Percentiles rank a stretch among this genome's conserved stretches.
Conservation (phyloP, 106 monocot genomes). For the Phalaenopsis equestris region DNA sequence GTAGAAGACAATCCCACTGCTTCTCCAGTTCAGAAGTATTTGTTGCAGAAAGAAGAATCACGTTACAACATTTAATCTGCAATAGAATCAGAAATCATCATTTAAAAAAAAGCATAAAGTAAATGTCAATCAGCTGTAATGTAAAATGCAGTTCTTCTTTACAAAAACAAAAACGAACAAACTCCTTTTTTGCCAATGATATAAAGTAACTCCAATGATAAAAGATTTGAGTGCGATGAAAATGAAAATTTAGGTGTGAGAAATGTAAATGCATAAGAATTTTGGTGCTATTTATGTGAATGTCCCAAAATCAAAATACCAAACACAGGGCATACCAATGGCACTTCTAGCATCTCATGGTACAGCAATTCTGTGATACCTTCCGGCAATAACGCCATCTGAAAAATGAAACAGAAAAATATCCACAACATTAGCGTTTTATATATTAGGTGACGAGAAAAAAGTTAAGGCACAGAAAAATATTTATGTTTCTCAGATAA, state of each 20-base stretch:
- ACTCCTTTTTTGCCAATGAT: background rate
- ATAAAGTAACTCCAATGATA: background rate
- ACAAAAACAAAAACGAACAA: background rate
- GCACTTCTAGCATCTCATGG: constrained; percentile 64
- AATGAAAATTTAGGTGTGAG: background rate
- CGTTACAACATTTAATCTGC: constrained; percentile 72
- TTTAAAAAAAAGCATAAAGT: background rate
- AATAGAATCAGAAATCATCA: constrained; percentile 4
- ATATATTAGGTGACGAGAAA: background rate
- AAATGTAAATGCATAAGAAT: no score
- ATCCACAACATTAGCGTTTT: background rate
- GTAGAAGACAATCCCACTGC: constrained; percentile 58
- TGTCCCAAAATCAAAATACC: background rate
- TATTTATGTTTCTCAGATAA: background rate
- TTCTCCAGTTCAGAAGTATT: constrained; percentile 49
- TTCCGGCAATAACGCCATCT: constrained; percentile 99
- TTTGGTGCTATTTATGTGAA: no score
- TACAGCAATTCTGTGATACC: constrained; percentile 89
- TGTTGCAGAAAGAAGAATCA: constrained; percentile 53
- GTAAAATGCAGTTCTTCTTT: background rate
- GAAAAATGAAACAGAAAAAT: constrained; percentile 19
- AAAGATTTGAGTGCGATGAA: background rate
- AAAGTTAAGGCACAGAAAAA: background rate
- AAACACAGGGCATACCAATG: constrained; percentile 53
- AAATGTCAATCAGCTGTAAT: background rate